Evolutionary conservation across 2,329 filamentous ascomycete genomes (phyloP), one percentile per base, ranked within the genome.

Genomic region (Fonsecaea pugnacius): DNA sequence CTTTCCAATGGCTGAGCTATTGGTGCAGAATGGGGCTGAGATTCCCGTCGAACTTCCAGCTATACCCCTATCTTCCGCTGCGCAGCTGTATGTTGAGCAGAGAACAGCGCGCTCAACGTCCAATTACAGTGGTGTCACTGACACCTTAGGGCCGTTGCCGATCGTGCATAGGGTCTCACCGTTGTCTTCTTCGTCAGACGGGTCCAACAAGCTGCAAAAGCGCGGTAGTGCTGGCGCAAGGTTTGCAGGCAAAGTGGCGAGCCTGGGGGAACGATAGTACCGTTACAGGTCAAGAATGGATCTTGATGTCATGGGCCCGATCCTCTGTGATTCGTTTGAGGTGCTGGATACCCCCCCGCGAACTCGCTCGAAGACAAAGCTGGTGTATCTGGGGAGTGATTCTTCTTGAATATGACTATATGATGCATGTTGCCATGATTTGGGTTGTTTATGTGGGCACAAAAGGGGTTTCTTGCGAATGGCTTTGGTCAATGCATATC

Each of bases 1-100:
- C 0, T 99, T 99, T 75, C 89, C 95, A 0, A 83, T 98, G 48
- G 95, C 95, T 14, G 95, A 99, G 76, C 80, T 99, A 64, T 84
- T 99, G 14, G 82, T 96, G 14, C 96, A 98, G 72, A 98, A 99
- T 73, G 95, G 95, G 16, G 93, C 93, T 3, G 90, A 96, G 67
- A 89, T 98, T 36, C 94, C 95, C 0, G 74, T 81, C 1, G 81
- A 87, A 1, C 82, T 90, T 65, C 91, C 93, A 0, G 89, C 91
- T 0, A 93, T 98, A 70, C 92, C 92, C 0, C 84, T 99, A 10
- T 92, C 91, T 65, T 83, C 86, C 9, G 89, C 89, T 53, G 94
- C 95, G 2, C 89, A 91, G 73, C 77, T 90, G 36, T 99, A 97
- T 72, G 82, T 98, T 54, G 92, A 96, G 69, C 88, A 92, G 78